Conservation (phyloP, 805 yeast species). For the Teunomyces stri region DNA sequence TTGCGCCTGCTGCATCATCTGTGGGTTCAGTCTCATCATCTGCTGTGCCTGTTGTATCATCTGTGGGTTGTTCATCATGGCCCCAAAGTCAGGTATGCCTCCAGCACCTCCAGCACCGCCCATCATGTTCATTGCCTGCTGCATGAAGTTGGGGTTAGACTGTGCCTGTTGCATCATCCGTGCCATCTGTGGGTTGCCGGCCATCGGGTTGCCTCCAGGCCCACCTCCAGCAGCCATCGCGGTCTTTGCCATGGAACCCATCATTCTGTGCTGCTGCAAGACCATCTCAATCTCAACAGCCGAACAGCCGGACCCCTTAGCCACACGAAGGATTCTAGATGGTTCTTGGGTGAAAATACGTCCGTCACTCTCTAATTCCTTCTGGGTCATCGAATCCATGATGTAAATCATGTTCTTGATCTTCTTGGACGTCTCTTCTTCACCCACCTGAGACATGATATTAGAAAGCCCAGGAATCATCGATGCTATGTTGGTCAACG, state of each 20-base stretch:
- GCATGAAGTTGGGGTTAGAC: conserved; percentile 50
- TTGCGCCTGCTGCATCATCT: conserved; percentile 44
- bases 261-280: conserved; percentile 84
- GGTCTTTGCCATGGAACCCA: conserved; percentile 87
- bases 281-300: conserved; percentile 93
- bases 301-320: conserved; percentile 90
- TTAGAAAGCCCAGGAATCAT: conserved; percentile 92
- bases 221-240: conserved; percentile 51
- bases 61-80: conserved; percentile 56
- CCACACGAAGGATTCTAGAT: conserved; percentile 81
- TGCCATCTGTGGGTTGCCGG: conserved; percentile 44
- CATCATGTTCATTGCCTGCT: conserved; percentile 63
- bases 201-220: conserved; percentile 14
- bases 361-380: conserved; percentile 91
- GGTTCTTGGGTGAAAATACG: conserved; percentile 77
- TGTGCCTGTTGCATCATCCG: conserved; percentile 56
- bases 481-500: conserved; percentile 85
- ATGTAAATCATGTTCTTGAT: conserved; percentile 86
- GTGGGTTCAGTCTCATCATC: conserved; percentile 45
- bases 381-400: conserved; percentile 93
- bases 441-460: conserved; percentile 83
- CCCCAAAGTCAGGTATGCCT: conserved; percentile 52
- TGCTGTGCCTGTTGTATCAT: conserved; percentile 48
- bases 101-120: conserved; percentile 47
- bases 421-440: conserved; percentile 82